Evolutionary conservation across 1,139 yeast genomes (phyloP), one percentile per base, ranked within the genome.

Genomic region (Wickerhamomyces sp.): DNA sequence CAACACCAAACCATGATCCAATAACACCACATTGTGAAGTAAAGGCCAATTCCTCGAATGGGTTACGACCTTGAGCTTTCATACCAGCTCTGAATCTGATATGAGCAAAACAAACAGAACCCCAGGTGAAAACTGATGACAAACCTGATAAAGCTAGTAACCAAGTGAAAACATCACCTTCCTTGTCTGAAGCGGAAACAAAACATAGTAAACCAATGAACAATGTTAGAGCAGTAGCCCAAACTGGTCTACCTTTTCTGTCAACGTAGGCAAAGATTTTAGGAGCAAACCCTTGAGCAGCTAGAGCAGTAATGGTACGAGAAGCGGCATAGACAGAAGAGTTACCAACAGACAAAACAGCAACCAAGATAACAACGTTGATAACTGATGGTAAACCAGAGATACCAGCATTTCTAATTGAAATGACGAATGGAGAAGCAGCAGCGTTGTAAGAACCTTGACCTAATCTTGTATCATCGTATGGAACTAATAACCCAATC

Each of bases 261-360:
- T 83, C 89, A 57, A 82, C 76, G 68, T 80, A 82, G 44, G 74
- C 79, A 45, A 71, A 71, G 48, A 75, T 63, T 52, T 72, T 66
- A 54, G 89, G 90, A 40, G 84, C 78, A 59, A 75, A 76, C 39
- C 84, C 82, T 53, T 80, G 75, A 51, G 80, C 79, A 42, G 85
- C 81, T 57, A 82, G 69, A 35, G 87, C 81, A 51, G 79, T 77
- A 56, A 83, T 63, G 37, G 84, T 78, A 73, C 89, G 76, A 37
- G 88, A 80, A 48, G 81, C 73, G 43, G 77, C 85, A 56, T 71
- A 83, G 39, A 82, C 82, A 18, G 84, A 78, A 31, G 83, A 76
- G 61, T 78, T 78, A 58, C 91, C 95, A 40, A 81, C 88, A 37
- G 87, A 81, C 51, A 81, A 63, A 37, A 84, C 89, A 13, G 93